Evolutionary conservation across 2,329 filamentous ascomycete genomes (phyloP), one percentile per base, ranked within the genome.

Genomic region (Phaeosphaeriaceae sp.): DNA sequence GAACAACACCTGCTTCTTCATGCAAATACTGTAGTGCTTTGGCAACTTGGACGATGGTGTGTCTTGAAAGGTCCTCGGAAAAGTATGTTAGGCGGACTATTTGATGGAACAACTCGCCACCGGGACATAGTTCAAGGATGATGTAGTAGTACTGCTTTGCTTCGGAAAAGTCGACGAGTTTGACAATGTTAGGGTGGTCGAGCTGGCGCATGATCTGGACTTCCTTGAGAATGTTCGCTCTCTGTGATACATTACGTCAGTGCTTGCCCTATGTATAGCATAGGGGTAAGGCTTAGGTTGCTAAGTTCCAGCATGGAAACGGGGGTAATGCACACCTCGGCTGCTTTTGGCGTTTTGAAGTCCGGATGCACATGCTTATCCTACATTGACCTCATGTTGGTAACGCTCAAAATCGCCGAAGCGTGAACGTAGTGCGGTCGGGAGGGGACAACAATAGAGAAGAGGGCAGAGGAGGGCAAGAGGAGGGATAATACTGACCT

Each of bases 31-130:
- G 88, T 45, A 99, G 80, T 12, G 94, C 93, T 63, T 95, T 86
- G n/a, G 94, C 94, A 13, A 99, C 94, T 71, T 97, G 93, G 3
- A 87, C 79, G 63, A 99, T 99, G 66, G 97, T 93, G 72, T 97
- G 94, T 60, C 94, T 84, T 44, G 92, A 95, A 1, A 99, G 81
- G 40, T 97, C 88, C 73, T 99, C 94, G 77, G 93, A 97, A 72
- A 99, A 99, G 74, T 97, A 99, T 12, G 94, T 99, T 71, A 99
- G 85, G 60, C 93, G 89, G 42, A 99, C 94, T 63, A 99, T 97
- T 73, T 97, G 93, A 74, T 99, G 94, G 81, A 99, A 99, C 9
- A 99, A 81, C 77, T 99, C 94, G 68, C 94, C 94, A 50, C 94
- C 94, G 0, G 92, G 92, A 49, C 93, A 96, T 35, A 97, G 83